These are phyloP conservation scores for Shiraia sp. DNA, from an alignment of 2,329 filamentous ascomycete genomes.

Conservation along the genomic window DNA sequence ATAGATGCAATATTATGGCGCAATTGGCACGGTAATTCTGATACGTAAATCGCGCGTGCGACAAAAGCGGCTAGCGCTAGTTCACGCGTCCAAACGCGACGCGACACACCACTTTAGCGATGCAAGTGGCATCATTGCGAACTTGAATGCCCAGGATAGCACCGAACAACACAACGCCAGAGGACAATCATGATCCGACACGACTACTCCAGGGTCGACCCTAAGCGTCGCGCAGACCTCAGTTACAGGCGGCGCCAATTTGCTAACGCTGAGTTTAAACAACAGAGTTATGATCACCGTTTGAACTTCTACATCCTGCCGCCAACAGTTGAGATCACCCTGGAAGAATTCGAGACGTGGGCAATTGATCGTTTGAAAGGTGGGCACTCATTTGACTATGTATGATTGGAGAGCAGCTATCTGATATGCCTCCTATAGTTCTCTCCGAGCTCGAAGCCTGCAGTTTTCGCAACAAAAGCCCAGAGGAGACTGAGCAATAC, in stretches of 20 bases:
- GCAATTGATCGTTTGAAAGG: slow-evolving; percentile 88
- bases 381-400: too few relatives aligned
- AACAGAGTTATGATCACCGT: slow-evolving; percentile 78
- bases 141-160: slow-evolving; percentile 3
- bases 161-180: slow-evolving; percentile 10
- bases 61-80: slow-evolving; percentile 10
- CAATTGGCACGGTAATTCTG: not conserved
- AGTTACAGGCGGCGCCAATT: slow-evolving; percentile 89
- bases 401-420: not conserved
- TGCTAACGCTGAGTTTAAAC: slow-evolving; percentile 73
- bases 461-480: slow-evolving; percentile 87
- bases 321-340: slow-evolving; percentile 89
- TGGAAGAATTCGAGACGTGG: slow-evolving; percentile 99
- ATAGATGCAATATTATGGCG: too few relatives aligned
- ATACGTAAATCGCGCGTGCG: slow-evolving; percentile 5
- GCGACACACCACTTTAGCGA: slow-evolving; percentile 25
- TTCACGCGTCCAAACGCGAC: slow-evolving; percentile 24
- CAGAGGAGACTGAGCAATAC: slow-evolving; percentile 78
- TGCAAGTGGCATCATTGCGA: slow-evolving; percentile 8
- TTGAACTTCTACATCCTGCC: slow-evolving; percentile 90
- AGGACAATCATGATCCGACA: slow-evolving; percentile 41
- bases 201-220: slow-evolving; percentile 50
- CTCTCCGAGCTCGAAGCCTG: slow-evolving; percentile 90
- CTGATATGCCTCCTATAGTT: slow-evolving; percentile 54
- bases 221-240: slow-evolving; percentile 76